A percentile compares a stretch with the other conserved stretches of the same genome.
Conservation (phyloP, 352 stramenopile species). For the Phytophthora sansomeana region DNA sequence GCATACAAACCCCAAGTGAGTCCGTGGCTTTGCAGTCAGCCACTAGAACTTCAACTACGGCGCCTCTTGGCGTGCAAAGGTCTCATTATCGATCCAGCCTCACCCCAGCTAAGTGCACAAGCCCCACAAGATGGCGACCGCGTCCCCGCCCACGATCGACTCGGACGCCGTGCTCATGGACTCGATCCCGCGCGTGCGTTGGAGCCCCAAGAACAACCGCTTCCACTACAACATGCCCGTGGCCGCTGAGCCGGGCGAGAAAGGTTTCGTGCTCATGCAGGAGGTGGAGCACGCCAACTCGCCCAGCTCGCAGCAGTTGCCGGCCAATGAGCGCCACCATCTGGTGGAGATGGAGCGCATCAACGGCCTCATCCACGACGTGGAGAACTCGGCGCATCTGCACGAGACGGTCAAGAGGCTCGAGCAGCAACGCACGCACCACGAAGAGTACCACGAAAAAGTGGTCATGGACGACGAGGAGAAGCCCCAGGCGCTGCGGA, state of each 20-base stretch:
- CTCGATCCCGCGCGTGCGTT: constrained; percentile 75
- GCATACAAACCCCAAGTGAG: constrained; percentile 4
- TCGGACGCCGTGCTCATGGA: constrained; percentile 49
- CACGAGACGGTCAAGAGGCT: constrained; percentile 66
- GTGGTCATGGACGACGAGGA: constrained; percentile 62
- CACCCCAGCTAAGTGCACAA: constrained; percentile 1
- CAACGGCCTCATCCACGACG: constrained; percentile 75
- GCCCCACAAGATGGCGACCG: constrained; percentile 44
- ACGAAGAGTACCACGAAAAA: constrained; percentile 71
- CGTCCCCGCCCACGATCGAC: constrained; percentile 50
- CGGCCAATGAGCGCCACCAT: constrained; percentile 63
- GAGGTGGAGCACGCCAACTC: constrained; percentile 69
- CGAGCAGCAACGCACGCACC: constrained; percentile 66
- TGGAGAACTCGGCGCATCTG: constrained; percentile 74
- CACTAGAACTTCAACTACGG: background rate
- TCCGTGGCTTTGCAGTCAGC: background rate
- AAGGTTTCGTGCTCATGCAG: constrained; percentile 78
- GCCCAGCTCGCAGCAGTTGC: constrained; percentile 50
- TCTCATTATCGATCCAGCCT: constrained; percentile 8
- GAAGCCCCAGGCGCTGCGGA: constrained; percentile 49
- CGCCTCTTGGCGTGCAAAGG: background rate
- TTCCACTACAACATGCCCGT: constrained; percentile 83
- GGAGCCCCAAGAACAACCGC: constrained; percentile 74
- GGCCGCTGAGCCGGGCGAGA: constrained; percentile 59
- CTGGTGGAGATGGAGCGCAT: constrained; percentile 81